phyloP scores from a whole-genome alignment of 1,284 basidiomycete genomes.

The Ganoderma sinense region DNA sequence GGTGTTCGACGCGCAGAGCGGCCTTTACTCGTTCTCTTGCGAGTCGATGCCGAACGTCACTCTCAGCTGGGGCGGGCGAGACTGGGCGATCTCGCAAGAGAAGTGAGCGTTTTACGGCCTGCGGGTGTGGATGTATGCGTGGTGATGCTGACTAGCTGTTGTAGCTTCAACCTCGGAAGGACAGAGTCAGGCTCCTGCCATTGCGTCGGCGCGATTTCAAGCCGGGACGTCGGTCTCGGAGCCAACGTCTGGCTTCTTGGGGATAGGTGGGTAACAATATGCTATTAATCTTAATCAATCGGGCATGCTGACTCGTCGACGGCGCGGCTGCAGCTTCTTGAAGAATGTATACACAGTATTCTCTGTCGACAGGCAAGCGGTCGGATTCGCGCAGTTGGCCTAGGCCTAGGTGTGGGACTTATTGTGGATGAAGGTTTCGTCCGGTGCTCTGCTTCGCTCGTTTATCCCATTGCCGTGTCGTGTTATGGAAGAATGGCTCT shows the following conservation, averaged over 20 bases:
- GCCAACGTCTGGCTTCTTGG: slow-evolving; percentile 38
- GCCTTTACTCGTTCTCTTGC: slow-evolving; percentile 40
- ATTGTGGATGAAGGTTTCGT: background rate
- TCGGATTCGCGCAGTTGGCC: slow-evolving; percentile 19
- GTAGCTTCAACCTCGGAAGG: slow-evolving; percentile 34
- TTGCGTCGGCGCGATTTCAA: slow-evolving; percentile 34
- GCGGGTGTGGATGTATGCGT: too few relatives aligned
- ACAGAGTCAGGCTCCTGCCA: slow-evolving; percentile 19
- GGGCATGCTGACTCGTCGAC: background rate
- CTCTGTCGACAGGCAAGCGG: slow-evolving; percentile 14
- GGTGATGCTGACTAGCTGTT: background rate
- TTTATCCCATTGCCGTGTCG: background rate
- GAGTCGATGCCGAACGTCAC: slow-evolving; percentile 30
- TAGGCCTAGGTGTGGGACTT: background rate
- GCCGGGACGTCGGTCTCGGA: slow-evolving; percentile 28
- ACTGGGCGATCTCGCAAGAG: slow-evolving; percentile 33
- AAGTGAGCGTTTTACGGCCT: slow-evolving; percentile 32
- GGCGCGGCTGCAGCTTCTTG: background rate
- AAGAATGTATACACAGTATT: slow-evolving; percentile 12
- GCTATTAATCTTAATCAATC: background rate
- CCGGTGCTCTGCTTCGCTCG: background rate
- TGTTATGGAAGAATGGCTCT: too few relatives aligned
- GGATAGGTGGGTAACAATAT: slow-evolving; percentile 27
- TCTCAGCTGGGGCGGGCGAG: slow-evolving; percentile 41
- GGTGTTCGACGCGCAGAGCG: slow-evolving; percentile 33